These are phyloP conservation scores for Umbilicus rupestris DNA, from an alignment of 164 flowering plant species.

Conservation along the genomic window DNA sequence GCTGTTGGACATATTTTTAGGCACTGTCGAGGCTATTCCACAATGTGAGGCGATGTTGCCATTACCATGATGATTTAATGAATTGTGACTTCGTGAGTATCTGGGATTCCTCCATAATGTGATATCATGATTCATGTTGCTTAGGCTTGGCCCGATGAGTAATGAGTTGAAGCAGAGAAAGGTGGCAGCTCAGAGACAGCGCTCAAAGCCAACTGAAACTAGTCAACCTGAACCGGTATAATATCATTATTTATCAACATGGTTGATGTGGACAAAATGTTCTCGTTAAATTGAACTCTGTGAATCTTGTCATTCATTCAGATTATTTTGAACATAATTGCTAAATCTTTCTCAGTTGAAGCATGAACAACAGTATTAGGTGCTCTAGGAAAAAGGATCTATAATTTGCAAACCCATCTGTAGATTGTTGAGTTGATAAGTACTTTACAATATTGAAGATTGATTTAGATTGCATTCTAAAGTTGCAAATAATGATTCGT, in stretches of 20 bases:
- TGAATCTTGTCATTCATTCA: background rate
- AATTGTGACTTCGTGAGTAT: background rate
- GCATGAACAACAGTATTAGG: background rate
- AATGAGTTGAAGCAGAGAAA: constrained; percentile 60
- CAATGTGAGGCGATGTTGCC: background rate
- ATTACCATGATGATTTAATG: background rate
- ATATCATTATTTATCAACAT: background rate
- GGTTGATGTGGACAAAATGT: too few species aligned
- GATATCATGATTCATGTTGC: constrained; percentile 3
- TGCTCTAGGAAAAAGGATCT: background rate
- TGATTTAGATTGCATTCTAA: background rate
- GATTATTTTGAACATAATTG: background rate
- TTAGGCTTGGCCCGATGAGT: constrained; percentile 88
- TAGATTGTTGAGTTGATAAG: too few species aligned
- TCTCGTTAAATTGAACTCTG: background rate
- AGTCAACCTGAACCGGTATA: constrained; percentile 62
- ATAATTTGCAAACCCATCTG: too few species aligned
- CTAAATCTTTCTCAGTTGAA: background rate
- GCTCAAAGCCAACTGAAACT: constrained; percentile 31
- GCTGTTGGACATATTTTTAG: constrained; percentile 1
- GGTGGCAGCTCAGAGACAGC: constrained; percentile 29
- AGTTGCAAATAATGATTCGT: too few species aligned
- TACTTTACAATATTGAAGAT: background rate
- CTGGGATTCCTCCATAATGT: background rate
- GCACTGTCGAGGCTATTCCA: background rate